Evolutionary conservation across 768 basidiomycete genomes (phyloP), one percentile per base, ranked within the genome.

Genomic region (Lactarius evosmus): DNA sequence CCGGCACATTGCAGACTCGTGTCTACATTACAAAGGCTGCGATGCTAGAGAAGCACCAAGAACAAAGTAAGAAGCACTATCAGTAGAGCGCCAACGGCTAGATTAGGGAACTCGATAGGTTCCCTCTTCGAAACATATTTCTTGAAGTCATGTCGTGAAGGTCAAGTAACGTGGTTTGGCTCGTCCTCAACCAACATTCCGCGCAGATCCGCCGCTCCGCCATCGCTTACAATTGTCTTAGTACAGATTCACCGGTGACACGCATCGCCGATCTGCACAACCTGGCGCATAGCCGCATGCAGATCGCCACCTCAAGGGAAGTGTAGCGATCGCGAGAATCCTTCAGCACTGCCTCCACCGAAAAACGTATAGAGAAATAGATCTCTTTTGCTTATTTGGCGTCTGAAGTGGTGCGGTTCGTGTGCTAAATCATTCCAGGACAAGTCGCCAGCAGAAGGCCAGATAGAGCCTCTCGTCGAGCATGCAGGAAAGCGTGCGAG

Each of bases 241-340:
- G 32, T 53, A 14, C 30, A 30, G 9, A 30, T 30, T 17, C 8
- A 53, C n/a, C 16, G n/a, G 36, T 50, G 53, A 38, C 53, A 32
- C 46, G 36, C 34, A 54, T 63, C 41, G 53, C 34, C 58, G 63
- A 64, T 60, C 58, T 12, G 58, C 36, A 54, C 27, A 34, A 38
- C 58, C 34, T 30, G 25, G 44, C 25, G 22, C 19, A 44, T 9
- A 33, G 58, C 17, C 30, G 52, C 41, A 55, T n/a, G 12, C 58
- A 16, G 44, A 59, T 64, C 52, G 46, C 52, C 30, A 53, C 52
- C 56, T 33, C 29, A 46, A 7, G 33, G 30, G 44, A 25, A n/a
- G n/a, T 12, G 33, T 17, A 36, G 36, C 1, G 29, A 12, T 40
- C 36, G 30, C 40, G 30, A 46, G 56, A 27, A 22, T 34, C 38